These are phyloP conservation scores for Pistacia atlantica DNA, from an alignment of 345 rosid genomes.

Conservation along the genomic window DNA sequence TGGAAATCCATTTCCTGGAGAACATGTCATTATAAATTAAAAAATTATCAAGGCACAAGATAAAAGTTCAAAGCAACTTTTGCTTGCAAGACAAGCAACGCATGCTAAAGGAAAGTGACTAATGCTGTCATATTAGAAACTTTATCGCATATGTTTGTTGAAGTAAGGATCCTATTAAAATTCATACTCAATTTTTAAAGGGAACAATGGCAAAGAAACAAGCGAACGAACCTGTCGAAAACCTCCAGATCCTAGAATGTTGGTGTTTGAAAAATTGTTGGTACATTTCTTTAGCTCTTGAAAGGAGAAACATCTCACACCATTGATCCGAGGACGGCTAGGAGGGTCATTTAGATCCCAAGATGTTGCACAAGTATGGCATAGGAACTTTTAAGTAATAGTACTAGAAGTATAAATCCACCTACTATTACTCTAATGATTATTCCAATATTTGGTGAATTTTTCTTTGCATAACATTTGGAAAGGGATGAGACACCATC, in stretches of 20 bases:
- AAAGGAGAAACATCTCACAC: constrained; percentile 47
- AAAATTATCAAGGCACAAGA: background rate
- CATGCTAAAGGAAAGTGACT: too few species aligned
- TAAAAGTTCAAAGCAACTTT: background rate
- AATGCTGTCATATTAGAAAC: too few species aligned
- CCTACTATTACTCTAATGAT: constrained; percentile 45
- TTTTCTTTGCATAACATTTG: background rate
- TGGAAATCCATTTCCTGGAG: background rate
- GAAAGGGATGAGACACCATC: background rate
- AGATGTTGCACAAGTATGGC: constrained; percentile 28
- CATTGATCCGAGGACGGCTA: constrained; percentile 44
- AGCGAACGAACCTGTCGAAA: constrained; percentile 44
- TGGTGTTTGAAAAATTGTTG: constrained; percentile 44
- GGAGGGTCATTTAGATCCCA: constrained; percentile 39
- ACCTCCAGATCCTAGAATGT: constrained; percentile 51
- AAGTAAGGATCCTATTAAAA: too few species aligned
- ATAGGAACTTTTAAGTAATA: constrained; percentile 19
- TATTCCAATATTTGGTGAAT: constrained; percentile 31
- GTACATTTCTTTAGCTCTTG: constrained; percentile 50
- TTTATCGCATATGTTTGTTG: background rate
- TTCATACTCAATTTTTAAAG: background rate
- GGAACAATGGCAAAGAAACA: background rate
- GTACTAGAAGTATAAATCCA: constrained; percentile 30
- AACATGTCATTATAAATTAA: too few species aligned
- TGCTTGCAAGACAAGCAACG: too few species aligned